Evolutionary conservation across 768 basidiomycete species (phyloP).

Genomic region (Tremella yokohamensis): DNA sequence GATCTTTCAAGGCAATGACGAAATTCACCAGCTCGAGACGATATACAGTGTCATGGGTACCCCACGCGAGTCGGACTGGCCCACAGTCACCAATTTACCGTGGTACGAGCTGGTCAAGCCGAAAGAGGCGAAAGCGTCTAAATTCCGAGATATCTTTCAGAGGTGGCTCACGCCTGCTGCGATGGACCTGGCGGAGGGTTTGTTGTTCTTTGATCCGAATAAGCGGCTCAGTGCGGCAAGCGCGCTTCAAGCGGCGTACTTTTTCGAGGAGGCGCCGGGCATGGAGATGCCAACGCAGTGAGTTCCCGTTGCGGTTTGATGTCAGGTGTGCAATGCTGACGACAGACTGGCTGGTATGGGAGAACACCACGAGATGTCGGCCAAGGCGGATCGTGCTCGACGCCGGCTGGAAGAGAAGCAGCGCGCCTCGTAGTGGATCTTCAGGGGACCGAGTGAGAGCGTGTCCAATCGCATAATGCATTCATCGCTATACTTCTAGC

Average conservation of each 20-base stretch:
- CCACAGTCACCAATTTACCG: conserved; percentile 73
- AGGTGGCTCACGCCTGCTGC: conserved; percentile 85
- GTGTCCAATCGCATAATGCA: not conserved
- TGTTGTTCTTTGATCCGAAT: conserved; percentile 76
- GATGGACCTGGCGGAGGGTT: conserved; percentile 76
- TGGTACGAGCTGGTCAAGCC: conserved; percentile 99
- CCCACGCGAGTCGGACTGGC: conserved; percentile 75
- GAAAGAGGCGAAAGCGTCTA: conserved; percentile 66
- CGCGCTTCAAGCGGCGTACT: conserved; percentile 80
- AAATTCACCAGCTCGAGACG: conserved; percentile 92
- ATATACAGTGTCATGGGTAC: conserved; percentile 90
- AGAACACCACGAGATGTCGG: conserved; percentile 97
- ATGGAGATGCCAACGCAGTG: conserved; percentile 75
- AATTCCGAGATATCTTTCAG: conserved; percentile 74
- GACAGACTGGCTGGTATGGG: conserved; percentile 72
- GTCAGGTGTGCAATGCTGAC: not conserved
- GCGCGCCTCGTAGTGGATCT: not conserved
- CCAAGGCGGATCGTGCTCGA: conserved; percentile 72
- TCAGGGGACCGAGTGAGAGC: not conserved
- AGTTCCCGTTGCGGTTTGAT: conserved; percentile 45
- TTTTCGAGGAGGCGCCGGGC: conserved; percentile 70
- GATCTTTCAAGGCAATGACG: conserved; percentile 96
- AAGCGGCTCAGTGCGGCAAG: conserved; percentile 71
- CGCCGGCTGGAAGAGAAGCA: conserved; percentile 52
- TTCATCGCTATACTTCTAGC: not conserved